phyloP scores from a whole-genome alignment of 805 yeast genomes.

The Nakazawaea pomicola region DNA sequence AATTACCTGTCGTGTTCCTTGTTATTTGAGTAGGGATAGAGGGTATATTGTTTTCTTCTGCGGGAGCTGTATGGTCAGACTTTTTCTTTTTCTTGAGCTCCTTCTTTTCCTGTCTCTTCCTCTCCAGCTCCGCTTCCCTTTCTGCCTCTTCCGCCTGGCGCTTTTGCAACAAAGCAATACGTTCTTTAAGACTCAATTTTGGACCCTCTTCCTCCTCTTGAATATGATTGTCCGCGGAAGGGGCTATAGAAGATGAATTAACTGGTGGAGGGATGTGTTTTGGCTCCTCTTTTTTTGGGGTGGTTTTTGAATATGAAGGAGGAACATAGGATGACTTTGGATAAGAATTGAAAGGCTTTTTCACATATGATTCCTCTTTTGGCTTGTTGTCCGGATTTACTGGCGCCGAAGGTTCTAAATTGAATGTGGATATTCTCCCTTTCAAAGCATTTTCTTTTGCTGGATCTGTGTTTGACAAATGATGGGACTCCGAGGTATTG shows the following conservation, averaged over 20 bases:
- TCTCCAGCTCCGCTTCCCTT: constrained; percentile 54
- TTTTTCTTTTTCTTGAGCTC: constrained; percentile 28
- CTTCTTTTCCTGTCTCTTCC: constrained; percentile 43
- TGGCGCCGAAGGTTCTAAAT: constrained; percentile 34
- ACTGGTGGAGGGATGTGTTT: constrained; percentile 20
- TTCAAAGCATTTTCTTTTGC: constrained; percentile 25
- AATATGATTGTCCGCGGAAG: constrained; percentile 19
- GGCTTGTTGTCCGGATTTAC: constrained; percentile 33
- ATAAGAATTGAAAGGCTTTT: constrained; percentile 51
- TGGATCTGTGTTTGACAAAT: background rate
- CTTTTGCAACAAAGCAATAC: constrained; percentile 79
- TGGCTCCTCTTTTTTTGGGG: constrained; percentile 15
- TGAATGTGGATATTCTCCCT: constrained; percentile 45
- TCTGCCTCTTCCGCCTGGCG: constrained; percentile 79
- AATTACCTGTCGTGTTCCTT: constrained; percentile 2
- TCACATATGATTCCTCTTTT: constrained; percentile 42
- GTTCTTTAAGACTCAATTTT: constrained; percentile 75
- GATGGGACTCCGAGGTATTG: background rate
- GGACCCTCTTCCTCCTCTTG: constrained; percentile 56
- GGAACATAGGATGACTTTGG: constrained; percentile 59
- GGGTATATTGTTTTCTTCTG: background rate
- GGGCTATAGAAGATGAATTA: constrained; percentile 20
- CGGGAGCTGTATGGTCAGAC: constrained; percentile 2
- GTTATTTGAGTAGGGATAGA: background rate
- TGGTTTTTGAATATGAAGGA: constrained; percentile 22